Percentiles rank a stretch among this genome's conserved stretches.
Conservation (phyloP, 495 filamentous ascomycete species). For the Cetradonia linearis region DNA sequence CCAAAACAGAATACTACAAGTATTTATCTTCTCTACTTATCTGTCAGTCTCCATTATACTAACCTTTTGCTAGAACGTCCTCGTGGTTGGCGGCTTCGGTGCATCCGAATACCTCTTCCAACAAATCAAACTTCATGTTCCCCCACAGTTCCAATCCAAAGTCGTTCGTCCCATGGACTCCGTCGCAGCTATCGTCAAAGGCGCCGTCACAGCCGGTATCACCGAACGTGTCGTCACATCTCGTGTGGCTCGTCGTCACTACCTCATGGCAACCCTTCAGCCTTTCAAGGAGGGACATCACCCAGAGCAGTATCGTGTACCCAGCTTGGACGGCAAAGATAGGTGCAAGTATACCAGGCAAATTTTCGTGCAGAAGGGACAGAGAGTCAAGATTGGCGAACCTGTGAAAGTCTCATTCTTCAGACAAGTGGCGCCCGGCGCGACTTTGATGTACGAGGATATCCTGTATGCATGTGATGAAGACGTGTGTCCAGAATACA, state of each 20-base stretch:
- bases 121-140: slow-evolving; percentile 70
- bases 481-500: slow-evolving; percentile 96
- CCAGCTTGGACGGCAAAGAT: slow-evolving; percentile 91
- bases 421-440: slow-evolving; percentile 92
- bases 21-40: slow-evolving; percentile 29
- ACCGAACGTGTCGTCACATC: slow-evolving; percentile 93
- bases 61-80: slow-evolving; percentile 47
- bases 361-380: slow-evolving; percentile 98
- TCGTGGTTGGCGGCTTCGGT: slow-evolving; percentile 71
- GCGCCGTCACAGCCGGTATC: slow-evolving; percentile 81
- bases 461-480: slow-evolving; percentile 97
- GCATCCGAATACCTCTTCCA: slow-evolving; percentile 78
- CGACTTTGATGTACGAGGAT: slow-evolving; percentile 98
- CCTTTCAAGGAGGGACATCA: slow-evolving; percentile 99
- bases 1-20: slow-evolving; percentile 61
- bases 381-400: slow-evolving; percentile 97
- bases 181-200: slow-evolving; percentile 71
- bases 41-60: slow-evolving; percentile 14
- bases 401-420: slow-evolving; percentile 99
- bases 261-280: slow-evolving; percentile 97
- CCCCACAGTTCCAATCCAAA: slow-evolving; percentile 68
- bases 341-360: slow-evolving; percentile 98
- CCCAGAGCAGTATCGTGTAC: slow-evolving; percentile 94
- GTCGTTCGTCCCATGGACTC: slow-evolving; percentile 80
- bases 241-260: slow-evolving; percentile 94